Evolutionary conservation across 345 rosid genomes (phyloP), one percentile per base, ranked within the genome.

Genomic region (Eucalyptus grandis): DNA sequence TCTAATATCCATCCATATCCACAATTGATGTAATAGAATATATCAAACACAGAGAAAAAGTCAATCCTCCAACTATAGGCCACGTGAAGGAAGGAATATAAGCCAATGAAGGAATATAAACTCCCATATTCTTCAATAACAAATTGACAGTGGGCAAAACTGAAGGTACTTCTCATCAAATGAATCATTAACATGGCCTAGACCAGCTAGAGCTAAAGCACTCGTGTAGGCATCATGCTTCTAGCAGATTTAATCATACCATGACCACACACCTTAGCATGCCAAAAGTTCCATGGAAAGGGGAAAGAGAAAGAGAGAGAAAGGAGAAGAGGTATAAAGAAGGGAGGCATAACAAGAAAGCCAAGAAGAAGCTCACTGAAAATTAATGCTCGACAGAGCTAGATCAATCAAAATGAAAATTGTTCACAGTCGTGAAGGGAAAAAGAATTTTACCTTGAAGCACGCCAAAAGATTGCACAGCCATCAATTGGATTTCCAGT

Each of bases 401-500:
- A 86, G 87, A 49, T 17, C 27, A 87, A 87, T 87, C 77, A 50
- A 22, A 87, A 49, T 47, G 13, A 14, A 77, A 89, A 87, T 44
- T 14, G 81, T 62, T 51, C 37, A 40, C 34, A 31, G 43, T 50
- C 51, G 49, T 85, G 88, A 90, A 90, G 62, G 83, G 26, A 88
- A 47, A 50, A 50, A 50, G 43, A 37, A 89, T 16, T 72, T 77
- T 87, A 96, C 99, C 97, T 96, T 53, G 97, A 95, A 34, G 95
- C 90, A 92, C 93, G 95, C 99, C 99, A 98, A 94, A 98, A 98
- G 89, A 97, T 91, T 88, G 99, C 99, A 95, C 99, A 98, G 49
- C 99, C 98, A 91, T 98, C 99, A 92, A 97, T 87, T 40, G 99
- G 97, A 86, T 90, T 93, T 87, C 99, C 98, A 56, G 99, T 98